Conservation (phyloP, 257 asterid genomes). For the Datura wrightii region DNA sequence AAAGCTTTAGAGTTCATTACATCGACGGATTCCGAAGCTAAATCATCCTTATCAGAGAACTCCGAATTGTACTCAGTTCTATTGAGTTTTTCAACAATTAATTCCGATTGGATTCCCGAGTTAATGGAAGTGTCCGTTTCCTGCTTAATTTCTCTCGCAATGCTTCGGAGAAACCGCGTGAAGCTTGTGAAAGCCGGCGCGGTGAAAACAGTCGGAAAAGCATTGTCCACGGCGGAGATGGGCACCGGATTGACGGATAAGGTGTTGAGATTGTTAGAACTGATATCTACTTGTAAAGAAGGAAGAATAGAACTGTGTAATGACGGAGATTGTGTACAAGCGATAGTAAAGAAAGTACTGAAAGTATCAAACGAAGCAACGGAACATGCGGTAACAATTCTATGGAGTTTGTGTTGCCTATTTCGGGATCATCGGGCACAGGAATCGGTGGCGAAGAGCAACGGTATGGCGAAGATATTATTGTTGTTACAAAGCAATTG, state of each 20-base stretch:
- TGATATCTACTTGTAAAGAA: constrained; percentile 62
- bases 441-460: constrained; percentile 54
- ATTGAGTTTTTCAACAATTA: constrained; percentile 41
- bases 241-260: constrained; percentile 50
- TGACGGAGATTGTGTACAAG: constrained; percentile 50
- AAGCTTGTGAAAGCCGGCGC: constrained; percentile 62
- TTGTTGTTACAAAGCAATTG: constrained; percentile 74
- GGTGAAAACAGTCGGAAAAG: constrained; percentile 50
- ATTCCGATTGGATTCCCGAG: constrained; percentile 42
- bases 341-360: constrained; percentile 61
- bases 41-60: constrained; percentile 45
- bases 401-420: constrained; percentile 81
- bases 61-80: constrained; percentile 53
- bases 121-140: constrained; percentile 52
- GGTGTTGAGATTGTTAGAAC: constrained; percentile 58
- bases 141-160: constrained; percentile 49
- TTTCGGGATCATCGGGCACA: constrained; percentile 67
- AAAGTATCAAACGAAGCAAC: constrained; percentile 74
- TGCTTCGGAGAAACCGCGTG: constrained; percentile 44
- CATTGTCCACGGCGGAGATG: constrained; percentile 55
- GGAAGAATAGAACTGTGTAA: constrained; percentile 66
- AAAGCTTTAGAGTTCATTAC: constrained; percentile 48
- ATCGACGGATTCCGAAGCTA: constrained; percentile 33
- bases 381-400: constrained; percentile 71
- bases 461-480: constrained; percentile 75